Base-by-base conservation (phyloP, 2,329 filamentous ascomycete species). In the Pyrenophora tritici-repentis region DNA sequence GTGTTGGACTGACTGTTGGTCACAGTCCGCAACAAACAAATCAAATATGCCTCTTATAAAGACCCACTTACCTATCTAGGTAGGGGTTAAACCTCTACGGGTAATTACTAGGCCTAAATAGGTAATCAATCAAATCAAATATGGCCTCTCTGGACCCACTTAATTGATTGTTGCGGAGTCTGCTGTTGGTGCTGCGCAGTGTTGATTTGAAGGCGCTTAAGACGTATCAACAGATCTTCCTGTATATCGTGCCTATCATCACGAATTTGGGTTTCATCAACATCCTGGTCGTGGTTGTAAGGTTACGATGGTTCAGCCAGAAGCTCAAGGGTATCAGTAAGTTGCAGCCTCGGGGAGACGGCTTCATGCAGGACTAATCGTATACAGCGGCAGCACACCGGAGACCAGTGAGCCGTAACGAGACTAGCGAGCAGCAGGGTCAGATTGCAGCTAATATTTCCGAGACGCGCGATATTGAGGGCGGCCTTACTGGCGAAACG, bases 261-360 rank as follows among this genome's bases (percentile, higher is more conserved):
- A 74, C 71, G 53, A 75, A 69, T 9, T 70, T 73, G 16, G 75
- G 75, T 38, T 73, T 74, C 49, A 74, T 76, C 40, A 73, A 76
- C 33, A 68, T 89, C 1, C 87, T 85, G 34, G 91, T 99, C 34
- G 94, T 99, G 6, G 92, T 96, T 62, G 81, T 97, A 10, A 88
- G 94, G 18, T 79, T 99, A 2, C 96, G 96, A 74, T 99, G 93
- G 93, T 99, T 99, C 69, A 92, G 97, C 74, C 96, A 95, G 73
- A 85, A 91, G 6, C 97, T 99, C 69, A 89, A 96, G 69, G 82
- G 89, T 62, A 83, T 96, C 57, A 91, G 88, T 52, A 39, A n/a
- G 34, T 38, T 31, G 7, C 8, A 8, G 4, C 4, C 4, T 22
- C 16, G 26, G 26, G 9, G 26, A 12, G 12, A 17, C 18, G 12